Percentiles rank a stretch among this genome's conserved stretches.
Conservation (phyloP, 1,139 yeast genomes). For the Geotrichum bryndzae region DNA sequence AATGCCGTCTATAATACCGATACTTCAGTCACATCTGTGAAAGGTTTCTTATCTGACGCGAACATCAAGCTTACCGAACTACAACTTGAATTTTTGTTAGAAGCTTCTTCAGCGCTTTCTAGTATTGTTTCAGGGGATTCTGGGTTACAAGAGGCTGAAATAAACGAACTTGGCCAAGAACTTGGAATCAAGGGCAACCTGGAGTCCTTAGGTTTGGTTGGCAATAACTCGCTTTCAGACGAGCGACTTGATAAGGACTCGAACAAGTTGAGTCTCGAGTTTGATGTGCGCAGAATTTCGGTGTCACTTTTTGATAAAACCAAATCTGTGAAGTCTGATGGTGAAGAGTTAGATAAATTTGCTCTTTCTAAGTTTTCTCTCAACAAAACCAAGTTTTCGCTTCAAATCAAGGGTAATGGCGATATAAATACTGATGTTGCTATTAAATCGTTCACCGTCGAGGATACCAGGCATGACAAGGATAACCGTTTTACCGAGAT, state of each 20-base stretch:
- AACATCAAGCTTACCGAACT: slow-evolving; percentile 67
- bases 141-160: slow-evolving; percentile 50
- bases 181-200: slow-evolving; percentile 21
- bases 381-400: slow-evolving; percentile 49
- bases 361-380: slow-evolving; percentile 60
- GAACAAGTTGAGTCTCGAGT: slow-evolving; percentile 40
- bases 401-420: slow-evolving; percentile 49
- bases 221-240: background rate
- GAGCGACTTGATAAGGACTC: slow-evolving; percentile 1
- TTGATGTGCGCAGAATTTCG: slow-evolving; percentile 57
- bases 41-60: slow-evolving; percentile 61
- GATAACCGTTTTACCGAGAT: slow-evolving; percentile 74
- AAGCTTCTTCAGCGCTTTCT: slow-evolving; percentile 52
- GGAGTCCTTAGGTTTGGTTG: slow-evolving; percentile 10
- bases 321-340: slow-evolving; percentile 30
- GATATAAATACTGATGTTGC: slow-evolving; percentile 55
- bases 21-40: slow-evolving; percentile 49
- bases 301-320: slow-evolving; percentile 62
- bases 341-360: slow-evolving; percentile 33
- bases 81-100: slow-evolving; percentile 57
- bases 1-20: slow-evolving; percentile 38
- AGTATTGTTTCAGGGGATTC: slow-evolving; percentile 46
- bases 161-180: slow-evolving; percentile 44
- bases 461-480: slow-evolving; percentile 58
- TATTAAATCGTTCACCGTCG: slow-evolving; percentile 67